Evolutionary conservation across 2,329 filamentous ascomycete genomes (phyloP), one percentile per base, ranked within the genome.

Genomic region (Leptographium flavum): DNA sequence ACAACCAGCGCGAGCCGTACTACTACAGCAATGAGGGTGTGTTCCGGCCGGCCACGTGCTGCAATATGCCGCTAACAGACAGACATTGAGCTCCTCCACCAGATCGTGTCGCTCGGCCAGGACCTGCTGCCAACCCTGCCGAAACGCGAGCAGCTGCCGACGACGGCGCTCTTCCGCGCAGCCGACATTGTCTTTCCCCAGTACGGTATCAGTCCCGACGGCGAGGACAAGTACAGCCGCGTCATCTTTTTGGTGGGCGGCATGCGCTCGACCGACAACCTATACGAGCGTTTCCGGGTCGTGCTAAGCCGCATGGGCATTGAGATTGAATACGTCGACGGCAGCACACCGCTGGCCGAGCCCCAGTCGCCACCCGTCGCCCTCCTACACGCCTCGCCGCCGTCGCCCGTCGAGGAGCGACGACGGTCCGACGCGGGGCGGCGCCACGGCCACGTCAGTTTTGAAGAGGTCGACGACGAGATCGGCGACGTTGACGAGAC

Each of bases 31-130:
- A 81, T 54, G 64, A 79, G 63, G 77, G 78, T 79, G 54, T 30
- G 56, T 31, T 13, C 13, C 39, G 19, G 15, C 27, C n/a, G n/a
- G n/a, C n/a, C n/a, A n/a, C n/a, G n/a, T n/a, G n/a, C n/a, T n/a
- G n/a, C n/a, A n/a, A n/a, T n/a, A n/a, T n/a, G n/a, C 27, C 25
- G 17, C 9, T 25, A 13, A 23, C 50, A 50, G 25, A n/a, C 39
- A 87, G 88, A 93, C 66, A 83, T 94, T 60, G 73, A 75, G 50
- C 71, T 87, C 50, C 70, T 94, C 47, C 82, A 87, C 61, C 72
- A 82, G 47, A 84, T 94, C 56, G 79, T 93, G 56, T 67, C 70
- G 49, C 71, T 73, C 54, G 87, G 85, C 37, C 77, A 88, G 63
- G 66, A 74, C 35, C 70, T 83, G 27, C 69, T 77, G 44, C 65